Conservation (phyloP, 495 filamentous ascomycete species). For the Xylaria telfairii region DNA sequence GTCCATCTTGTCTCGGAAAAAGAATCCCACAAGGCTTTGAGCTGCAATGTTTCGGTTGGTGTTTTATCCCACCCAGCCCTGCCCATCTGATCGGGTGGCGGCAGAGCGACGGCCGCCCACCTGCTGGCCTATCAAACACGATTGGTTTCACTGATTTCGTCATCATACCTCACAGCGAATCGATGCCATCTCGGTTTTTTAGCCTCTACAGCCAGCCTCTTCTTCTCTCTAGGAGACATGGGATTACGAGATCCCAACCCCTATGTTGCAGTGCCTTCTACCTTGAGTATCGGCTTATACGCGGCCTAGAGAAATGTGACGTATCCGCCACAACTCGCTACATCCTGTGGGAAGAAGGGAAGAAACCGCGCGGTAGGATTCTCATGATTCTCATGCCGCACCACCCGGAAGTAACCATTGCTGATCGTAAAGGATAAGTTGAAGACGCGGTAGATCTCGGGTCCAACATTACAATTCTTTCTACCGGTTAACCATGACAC, state of each 20-base stretch:
- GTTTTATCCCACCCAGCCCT: not conserved
- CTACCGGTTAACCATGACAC: not conserved
- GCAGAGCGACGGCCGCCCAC: not conserved
- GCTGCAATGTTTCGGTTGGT: constrained; percentile 1
- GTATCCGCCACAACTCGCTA: not conserved
- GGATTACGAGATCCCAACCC: not conserved
- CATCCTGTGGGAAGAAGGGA: not conserved
- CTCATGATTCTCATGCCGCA: not conserved
- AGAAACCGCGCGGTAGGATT: not conserved
- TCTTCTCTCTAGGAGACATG: not conserved
- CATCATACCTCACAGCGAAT: not conserved
- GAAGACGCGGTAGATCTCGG: not conserved
- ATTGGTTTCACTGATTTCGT: constrained; percentile 14
- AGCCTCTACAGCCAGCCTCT: not conserved
- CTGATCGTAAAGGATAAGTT: not conserved
- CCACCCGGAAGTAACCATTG: not conserved
- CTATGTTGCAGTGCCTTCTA: not conserved
- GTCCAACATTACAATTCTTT: not conserved
- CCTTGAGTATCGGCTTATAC: not conserved
- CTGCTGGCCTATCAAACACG: constrained; percentile 10
- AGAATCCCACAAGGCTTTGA: not conserved
- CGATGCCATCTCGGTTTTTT: not conserved
- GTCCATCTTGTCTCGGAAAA: constrained; percentile 1
- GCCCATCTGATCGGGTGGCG: not conserved
- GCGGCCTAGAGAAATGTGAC: not conserved